Evolutionary conservation across 208 protist genomes (phyloP).

Genomic region (Spongospora subterranea): DNA sequence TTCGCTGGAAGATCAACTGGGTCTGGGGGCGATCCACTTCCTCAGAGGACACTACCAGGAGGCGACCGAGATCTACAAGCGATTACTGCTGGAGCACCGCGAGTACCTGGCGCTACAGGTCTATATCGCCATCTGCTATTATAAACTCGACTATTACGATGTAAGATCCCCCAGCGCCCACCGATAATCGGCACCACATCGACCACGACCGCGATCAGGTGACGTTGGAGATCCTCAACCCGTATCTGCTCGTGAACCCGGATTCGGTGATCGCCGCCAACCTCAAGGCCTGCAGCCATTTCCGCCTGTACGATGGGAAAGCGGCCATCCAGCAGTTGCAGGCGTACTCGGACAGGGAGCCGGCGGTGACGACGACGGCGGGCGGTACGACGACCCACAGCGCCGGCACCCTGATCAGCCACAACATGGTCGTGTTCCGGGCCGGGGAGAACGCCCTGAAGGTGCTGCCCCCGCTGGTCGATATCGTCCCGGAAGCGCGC

Average conservation of each 20-base stretch:
- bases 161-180: conserved; percentile 32
- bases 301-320: conserved; percentile 88
- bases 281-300: conserved; percentile 94
- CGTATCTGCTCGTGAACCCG: conserved; percentile 71
- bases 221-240: conserved; percentile 53
- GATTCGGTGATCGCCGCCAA: conserved; percentile 92
- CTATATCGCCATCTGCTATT: conserved; percentile 96
- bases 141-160: conserved; percentile 95
- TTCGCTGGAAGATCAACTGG: conserved; percentile 79
- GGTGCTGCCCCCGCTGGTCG: conserved; percentile 87
- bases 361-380: neutral
- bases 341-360: neutral
- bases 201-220: neutral
- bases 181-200: neutral
- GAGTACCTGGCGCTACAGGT: conserved; percentile 76
- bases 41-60: conserved; percentile 91
- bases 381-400: neutral
- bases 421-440: conserved; percentile 95
- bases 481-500: conserved; percentile 90
- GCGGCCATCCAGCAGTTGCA: conserved; percentile 86
- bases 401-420: conserved; percentile 87
- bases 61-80: conserved; percentile 95
- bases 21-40: conserved; percentile 90
- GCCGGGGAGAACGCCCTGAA: conserved; percentile 92
- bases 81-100: conserved; percentile 88